Conservation (phyloP, 495 filamentous ascomycete genomes). For the Podospora sp. region DNA sequence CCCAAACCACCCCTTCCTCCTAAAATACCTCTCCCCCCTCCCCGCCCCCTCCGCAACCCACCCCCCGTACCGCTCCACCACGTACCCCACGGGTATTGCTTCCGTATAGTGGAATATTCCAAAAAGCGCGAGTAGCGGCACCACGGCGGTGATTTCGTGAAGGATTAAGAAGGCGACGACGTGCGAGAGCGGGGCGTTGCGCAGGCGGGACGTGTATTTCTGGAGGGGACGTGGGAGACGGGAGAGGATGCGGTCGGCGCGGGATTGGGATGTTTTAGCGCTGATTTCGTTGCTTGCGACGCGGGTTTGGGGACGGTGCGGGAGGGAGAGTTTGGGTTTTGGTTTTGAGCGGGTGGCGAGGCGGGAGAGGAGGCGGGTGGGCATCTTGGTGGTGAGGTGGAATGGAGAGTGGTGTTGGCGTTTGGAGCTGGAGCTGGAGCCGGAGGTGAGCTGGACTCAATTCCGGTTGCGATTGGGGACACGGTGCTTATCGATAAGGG, state of each 20-base stretch:
- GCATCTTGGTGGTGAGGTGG: slow-evolving; percentile 65
- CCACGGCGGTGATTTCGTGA: slow-evolving; percentile 86
- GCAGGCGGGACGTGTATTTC: slow-evolving; percentile 66
- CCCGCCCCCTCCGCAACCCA: slow-evolving; percentile 49
- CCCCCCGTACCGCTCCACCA: slow-evolving; percentile 42
- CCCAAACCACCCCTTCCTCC: slow-evolving; percentile 53
- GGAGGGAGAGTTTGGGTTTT: slow-evolving; percentile 53
- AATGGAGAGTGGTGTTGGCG: slow-evolving; percentile 71
- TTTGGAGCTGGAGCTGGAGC: slow-evolving; percentile 77
- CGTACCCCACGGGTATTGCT: slow-evolving; percentile 59
- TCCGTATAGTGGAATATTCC: slow-evolving; percentile 74
- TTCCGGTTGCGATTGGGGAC: slow-evolving; percentile 58
- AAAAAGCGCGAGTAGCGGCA: slow-evolving; percentile 75
- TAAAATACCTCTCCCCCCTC: slow-evolving; percentile 49
- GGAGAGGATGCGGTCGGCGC: slow-evolving; percentile 61
- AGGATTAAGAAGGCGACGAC: slow-evolving; percentile 84
- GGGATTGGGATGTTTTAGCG: slow-evolving; percentile 17
- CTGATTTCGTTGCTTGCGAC: slow-evolving; percentile 17
- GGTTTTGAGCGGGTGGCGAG: slow-evolving; percentile 31
- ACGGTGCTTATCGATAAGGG: neutral
- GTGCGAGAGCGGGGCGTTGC: slow-evolving; percentile 77
- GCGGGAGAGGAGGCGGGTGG: slow-evolving; percentile 20
- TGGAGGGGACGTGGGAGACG: slow-evolving; percentile 60
- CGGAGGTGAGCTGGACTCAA: slow-evolving; percentile 70
- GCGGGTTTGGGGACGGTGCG: slow-evolving; percentile 34